Evolutionary conservation across 2,329 filamentous ascomycete genomes (phyloP).

Genomic region (Penicillium decumbens): DNA sequence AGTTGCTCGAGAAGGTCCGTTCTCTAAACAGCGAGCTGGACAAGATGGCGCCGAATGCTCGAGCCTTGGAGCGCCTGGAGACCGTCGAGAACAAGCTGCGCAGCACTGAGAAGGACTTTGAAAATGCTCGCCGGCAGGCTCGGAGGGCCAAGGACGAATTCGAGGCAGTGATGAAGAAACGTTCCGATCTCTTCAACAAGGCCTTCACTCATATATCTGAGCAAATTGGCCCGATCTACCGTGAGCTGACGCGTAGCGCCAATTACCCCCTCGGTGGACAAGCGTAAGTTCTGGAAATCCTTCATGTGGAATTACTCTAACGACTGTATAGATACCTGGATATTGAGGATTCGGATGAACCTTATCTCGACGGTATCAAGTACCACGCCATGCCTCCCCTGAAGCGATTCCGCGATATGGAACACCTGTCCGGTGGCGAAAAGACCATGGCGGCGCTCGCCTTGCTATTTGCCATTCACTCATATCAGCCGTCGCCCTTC

Average conservation of each 20-base stretch:
- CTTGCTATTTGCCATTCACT: slow-evolving; percentile 94
- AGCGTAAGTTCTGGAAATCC: slow-evolving; percentile 42
- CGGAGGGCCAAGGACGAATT: slow-evolving; percentile 77
- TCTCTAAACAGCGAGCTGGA: slow-evolving; percentile 74
- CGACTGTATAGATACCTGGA: slow-evolving; percentile 63
- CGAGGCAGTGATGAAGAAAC: slow-evolving; percentile 71
- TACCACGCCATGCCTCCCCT: slow-evolving; percentile 98
- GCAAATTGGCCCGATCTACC: slow-evolving; percentile 90
- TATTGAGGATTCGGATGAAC: slow-evolving; percentile 93
- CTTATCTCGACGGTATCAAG: slow-evolving; percentile 91
- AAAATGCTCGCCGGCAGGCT: slow-evolving; percentile 70
- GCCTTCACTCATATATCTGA: slow-evolving; percentile 93
- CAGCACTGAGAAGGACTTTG: slow-evolving; percentile 82
- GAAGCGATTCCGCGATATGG: slow-evolving; percentile 98
- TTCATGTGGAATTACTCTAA: slow-evolving; percentile 2
- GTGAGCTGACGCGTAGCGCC: slow-evolving; percentile 83
- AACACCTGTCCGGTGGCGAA: slow-evolving; percentile 92
- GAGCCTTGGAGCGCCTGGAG: slow-evolving; percentile 85
- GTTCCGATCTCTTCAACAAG: slow-evolving; percentile 89
- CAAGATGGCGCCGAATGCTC: slow-evolving; percentile 95
- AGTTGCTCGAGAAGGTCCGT: slow-evolving; percentile 71
- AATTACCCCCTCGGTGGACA: slow-evolving; percentile 90
- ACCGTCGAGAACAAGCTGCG: slow-evolving; percentile 78
- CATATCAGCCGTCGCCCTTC: slow-evolving; percentile 91
- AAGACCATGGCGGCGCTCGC: slow-evolving; percentile 98